Evolutionary conservation across 2,329 filamentous ascomycete genomes (phyloP), one percentile per base, ranked within the genome.

Genomic region (Clonostachys chloroleuca): DNA sequence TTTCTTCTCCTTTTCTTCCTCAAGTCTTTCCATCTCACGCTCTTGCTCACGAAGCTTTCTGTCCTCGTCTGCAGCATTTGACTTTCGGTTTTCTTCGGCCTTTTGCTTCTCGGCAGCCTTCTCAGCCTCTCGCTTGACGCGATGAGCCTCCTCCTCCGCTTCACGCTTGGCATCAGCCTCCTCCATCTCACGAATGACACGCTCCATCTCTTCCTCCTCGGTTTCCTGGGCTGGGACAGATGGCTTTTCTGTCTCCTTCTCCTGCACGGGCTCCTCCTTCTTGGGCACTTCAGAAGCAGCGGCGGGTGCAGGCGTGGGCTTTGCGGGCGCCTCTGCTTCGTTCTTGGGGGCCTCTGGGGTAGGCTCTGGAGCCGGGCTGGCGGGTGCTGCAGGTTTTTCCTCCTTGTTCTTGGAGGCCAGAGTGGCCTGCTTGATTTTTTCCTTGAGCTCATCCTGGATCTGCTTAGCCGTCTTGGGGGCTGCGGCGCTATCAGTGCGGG

Each of bases 401-500:
- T 56, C 50, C 45, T 60, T 58, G 54, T 37, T 63, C 46, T 68
- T 65, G 3, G 14, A n/a, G 17, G 14, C 36, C 36, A 39, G 14
- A 18, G 73, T 73, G 47, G 83, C 81, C 45, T 80, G 80, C 61
- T 84, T 82, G 61, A 95, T 85, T 62, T 89, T 86, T 63, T 87
- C 83, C 66, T 87, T 86, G 60, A 92, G 87, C 68, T 95, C 90
- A 54, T 89, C 82, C 49, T 86, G 85, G 52, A 89, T 89, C 68
- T 96, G 87, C 63, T 92, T 87, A 35, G 82, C 80, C 2, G 86
- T 86, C 77, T 94, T 94, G 10, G 45, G 73, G 20, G 75, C 75
- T 17, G 70, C 65, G n/a, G 70, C 78, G 67, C 86, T 92, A 45
- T 95, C 89, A 14, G 82, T 76, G 40, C 89, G 86, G 47, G 69